phyloP scores from a whole-genome alignment of 257 asterid species.

The Ajuga chamaepitys region DNA sequence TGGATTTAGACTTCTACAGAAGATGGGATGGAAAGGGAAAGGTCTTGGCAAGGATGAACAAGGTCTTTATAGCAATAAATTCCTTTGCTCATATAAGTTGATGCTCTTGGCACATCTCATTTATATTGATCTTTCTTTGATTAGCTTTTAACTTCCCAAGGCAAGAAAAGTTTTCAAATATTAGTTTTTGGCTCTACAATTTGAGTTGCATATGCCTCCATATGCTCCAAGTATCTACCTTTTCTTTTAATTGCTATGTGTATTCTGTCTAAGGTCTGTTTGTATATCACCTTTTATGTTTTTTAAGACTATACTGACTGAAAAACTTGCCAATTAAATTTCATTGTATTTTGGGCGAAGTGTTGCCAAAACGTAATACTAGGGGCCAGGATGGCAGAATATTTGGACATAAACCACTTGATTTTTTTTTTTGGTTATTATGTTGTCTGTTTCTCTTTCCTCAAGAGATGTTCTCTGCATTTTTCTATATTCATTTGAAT shows the following conservation, averaged over 20 bases:
- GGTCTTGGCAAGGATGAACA: conserved; percentile 98
- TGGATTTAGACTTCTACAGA: conserved; percentile 92
- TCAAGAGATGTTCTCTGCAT: not conserved
- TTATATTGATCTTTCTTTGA: not conserved
- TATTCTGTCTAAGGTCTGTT: not conserved
- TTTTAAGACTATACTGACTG: not conserved
- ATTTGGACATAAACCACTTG: not conserved
- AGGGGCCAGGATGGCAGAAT: not conserved
- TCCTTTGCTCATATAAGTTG: conserved; percentile 1
- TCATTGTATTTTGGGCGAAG: not conserved
- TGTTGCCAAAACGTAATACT: not conserved
- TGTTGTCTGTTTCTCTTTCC: not conserved
- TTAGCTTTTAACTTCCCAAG: not conserved
- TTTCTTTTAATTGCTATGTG: not conserved
- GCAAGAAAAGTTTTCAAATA: too few species aligned
- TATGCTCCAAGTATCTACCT: not conserved
- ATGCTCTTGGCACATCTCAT: not conserved
- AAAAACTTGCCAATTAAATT: not conserved
- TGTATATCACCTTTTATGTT: not conserved
- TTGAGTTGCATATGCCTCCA: not conserved
- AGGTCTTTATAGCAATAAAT: conserved; percentile 37
- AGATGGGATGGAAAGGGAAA: conserved; percentile 99
- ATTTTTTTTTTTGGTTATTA: not conserved
- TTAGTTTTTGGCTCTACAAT: not conserved
- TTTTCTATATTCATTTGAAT: not conserved